Evolutionary conservation across 495 filamentous ascomycete genomes (phyloP).

Genomic region (Elasticomyces elasticus): DNA sequence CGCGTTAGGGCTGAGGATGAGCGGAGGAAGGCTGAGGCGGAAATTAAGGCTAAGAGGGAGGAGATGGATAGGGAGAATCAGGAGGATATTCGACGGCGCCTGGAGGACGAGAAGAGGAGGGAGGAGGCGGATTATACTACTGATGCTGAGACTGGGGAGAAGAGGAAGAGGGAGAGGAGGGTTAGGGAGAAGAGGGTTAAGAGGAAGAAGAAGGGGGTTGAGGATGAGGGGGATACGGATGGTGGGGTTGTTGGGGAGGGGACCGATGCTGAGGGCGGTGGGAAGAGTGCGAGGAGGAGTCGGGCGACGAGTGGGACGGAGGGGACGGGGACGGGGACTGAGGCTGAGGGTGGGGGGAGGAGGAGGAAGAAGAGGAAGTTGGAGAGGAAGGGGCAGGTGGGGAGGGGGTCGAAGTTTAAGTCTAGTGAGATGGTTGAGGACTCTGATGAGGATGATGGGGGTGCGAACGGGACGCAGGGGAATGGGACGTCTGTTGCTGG

Average conservation of each 20-base stretch:
- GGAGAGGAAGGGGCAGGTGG: constrained; percentile 25
- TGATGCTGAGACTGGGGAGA: constrained; percentile 67
- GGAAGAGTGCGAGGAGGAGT: constrained; percentile 18
- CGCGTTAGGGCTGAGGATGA: constrained; percentile 52
- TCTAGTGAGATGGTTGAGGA: constrained; percentile 31
- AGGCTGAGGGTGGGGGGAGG: constrained; percentile 17
- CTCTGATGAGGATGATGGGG: constrained; percentile 26
- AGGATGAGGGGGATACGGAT: constrained; percentile 39
- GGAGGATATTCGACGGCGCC: constrained; percentile 55
- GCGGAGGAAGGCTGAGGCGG: constrained; percentile 59
- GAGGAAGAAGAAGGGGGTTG: constrained; percentile 55
- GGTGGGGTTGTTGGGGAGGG: constrained; percentile 25
- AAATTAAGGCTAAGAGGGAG: constrained; percentile 72
- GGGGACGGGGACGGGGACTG: constrained; percentile 15
- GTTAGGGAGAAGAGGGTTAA: constrained; percentile 39
- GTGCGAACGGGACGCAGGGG: not conserved
- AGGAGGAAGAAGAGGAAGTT: constrained; percentile 34
- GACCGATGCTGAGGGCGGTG: constrained; percentile 17
- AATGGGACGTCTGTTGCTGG: constrained; percentile 9
- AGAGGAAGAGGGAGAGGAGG: constrained; percentile 62
- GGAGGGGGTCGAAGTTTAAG: constrained; percentile 28
- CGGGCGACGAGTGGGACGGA: constrained; percentile 20
- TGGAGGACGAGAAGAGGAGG: constrained; percentile 59
- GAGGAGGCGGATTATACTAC: constrained; percentile 62
- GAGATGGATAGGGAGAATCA: constrained; percentile 67